Evolutionary conservation across 192 early-diverging fungal genomes (phyloP).

Genomic region (Chytriomyces confervae): DNA sequence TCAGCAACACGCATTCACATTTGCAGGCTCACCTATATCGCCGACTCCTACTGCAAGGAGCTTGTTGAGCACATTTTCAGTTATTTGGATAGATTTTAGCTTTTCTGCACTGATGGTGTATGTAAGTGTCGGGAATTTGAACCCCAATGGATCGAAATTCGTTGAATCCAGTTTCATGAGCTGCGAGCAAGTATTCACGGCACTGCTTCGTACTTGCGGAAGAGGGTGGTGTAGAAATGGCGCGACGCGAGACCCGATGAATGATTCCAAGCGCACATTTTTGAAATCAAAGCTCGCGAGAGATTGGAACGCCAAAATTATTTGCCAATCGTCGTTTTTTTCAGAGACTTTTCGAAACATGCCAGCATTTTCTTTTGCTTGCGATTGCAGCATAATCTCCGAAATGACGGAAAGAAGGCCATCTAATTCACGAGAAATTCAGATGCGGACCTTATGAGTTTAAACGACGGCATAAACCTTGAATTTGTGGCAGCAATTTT

Average conservation of each 20-base stretch:
- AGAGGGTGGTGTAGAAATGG: slow-evolving; percentile 35
- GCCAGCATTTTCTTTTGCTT: slow-evolving; percentile 38
- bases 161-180: slow-evolving; percentile 3
- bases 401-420: slow-evolving; percentile 77
- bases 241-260: slow-evolving; percentile 14
- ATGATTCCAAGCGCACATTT: slow-evolving; percentile 22
- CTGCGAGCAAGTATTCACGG: slow-evolving; percentile 31
- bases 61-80: not conserved
- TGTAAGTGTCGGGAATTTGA: not conserved
- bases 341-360: slow-evolving; percentile 51
- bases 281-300: slow-evolving; percentile 74
- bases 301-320: slow-evolving; percentile 72
- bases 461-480: slow-evolving; percentile 66
- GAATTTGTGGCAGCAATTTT: slow-evolving; percentile 72
- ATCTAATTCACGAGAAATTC: slow-evolving; percentile 45
- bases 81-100: not conserved
- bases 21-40: not conserved
- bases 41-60: not conserved
- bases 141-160: not conserved
- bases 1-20: slow-evolving; percentile 27
- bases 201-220: slow-evolving; percentile 30
- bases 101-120: not conserved
- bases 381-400: slow-evolving; percentile 68
- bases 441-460: slow-evolving; percentile 60
- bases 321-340: slow-evolving; percentile 39